Conservation (phyloP, 768 basidiomycete genomes). For the Lyophyllum semitale region DNA sequence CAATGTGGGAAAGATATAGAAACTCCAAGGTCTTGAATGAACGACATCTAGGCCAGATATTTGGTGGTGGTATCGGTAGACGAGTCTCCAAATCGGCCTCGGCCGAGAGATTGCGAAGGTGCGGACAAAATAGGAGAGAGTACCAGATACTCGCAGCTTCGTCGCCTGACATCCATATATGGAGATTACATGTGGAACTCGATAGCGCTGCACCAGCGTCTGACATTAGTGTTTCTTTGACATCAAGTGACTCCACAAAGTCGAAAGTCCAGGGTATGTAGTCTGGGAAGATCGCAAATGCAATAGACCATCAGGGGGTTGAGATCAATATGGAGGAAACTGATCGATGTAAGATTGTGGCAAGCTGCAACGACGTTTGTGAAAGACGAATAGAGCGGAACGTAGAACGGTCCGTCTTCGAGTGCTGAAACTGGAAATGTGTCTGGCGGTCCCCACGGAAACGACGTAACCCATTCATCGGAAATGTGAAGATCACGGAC, state of each 20-base stretch:
- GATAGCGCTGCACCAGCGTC: not conserved
- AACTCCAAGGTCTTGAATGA: not conserved
- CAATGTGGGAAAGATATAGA: not conserved
- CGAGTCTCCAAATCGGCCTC: not conserved
- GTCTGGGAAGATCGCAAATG: not conserved
- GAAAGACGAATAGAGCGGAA: not conserved
- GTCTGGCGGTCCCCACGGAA: not conserved
- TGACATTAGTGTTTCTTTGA: not conserved
- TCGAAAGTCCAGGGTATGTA: not conserved
- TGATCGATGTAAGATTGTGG: not conserved
- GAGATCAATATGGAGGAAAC: too few relatives aligned
- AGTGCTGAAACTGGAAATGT: not conserved
- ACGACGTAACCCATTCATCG: too few relatives aligned
- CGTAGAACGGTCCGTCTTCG: not conserved
- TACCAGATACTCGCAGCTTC: not conserved
- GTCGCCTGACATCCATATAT: not conserved
- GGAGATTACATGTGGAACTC: not conserved
- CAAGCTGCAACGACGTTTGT: not conserved
- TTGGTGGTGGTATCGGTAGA: not conserved
- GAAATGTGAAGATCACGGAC: too few relatives aligned
- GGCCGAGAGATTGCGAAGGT: not conserved
- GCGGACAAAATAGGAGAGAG: not conserved
- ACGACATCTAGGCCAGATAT: not conserved
- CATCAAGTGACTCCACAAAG: not conserved
- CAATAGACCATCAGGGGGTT: not conserved